Evolutionary conservation across 148 eudicot genomes (phyloP).

Genomic region (Vaccinium vitisidaea): DNA sequence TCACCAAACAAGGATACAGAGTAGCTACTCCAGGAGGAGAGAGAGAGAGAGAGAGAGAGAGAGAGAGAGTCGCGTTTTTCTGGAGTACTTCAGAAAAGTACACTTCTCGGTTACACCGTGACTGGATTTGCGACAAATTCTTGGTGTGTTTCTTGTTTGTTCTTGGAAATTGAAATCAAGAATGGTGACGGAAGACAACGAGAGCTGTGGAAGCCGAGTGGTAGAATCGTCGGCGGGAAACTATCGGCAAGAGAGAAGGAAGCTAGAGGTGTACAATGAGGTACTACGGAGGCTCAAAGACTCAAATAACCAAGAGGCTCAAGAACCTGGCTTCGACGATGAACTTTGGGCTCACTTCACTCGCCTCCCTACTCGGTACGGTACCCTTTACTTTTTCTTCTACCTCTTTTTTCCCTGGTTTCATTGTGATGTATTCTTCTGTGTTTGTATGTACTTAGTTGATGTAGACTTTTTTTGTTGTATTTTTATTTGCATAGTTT

Average conservation of each 20-base stretch:
- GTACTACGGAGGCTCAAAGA: conserved; percentile 79
- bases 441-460: background rate
- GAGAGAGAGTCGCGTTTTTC: too few species aligned
- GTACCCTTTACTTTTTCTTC: conserved; percentile 25
- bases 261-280: conserved; percentile 82
- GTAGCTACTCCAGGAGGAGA: too few species aligned
- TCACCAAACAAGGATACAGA: background rate
- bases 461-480: background rate
- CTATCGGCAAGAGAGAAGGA: conserved; percentile 51
- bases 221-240: conserved; percentile 46
- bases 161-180: background rate
- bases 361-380: conserved; percentile 71
- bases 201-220: conserved; percentile 71
- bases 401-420: background rate
- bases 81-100: too few species aligned
- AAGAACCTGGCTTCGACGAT: conserved; percentile 59
- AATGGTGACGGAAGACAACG: conserved; percentile 84
- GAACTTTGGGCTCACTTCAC: conserved; percentile 90
- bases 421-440: background rate
- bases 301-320: conserved; percentile 46
- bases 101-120: background rate
- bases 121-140: background rate
- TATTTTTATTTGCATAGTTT: background rate
- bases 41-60: too few species aligned
- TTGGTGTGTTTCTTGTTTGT: background rate